Evolutionary conservation across 177 flowering plant species (phyloP), one percentile per base, ranked within the genome.

Genomic region (Telopea speciosissima): DNA sequence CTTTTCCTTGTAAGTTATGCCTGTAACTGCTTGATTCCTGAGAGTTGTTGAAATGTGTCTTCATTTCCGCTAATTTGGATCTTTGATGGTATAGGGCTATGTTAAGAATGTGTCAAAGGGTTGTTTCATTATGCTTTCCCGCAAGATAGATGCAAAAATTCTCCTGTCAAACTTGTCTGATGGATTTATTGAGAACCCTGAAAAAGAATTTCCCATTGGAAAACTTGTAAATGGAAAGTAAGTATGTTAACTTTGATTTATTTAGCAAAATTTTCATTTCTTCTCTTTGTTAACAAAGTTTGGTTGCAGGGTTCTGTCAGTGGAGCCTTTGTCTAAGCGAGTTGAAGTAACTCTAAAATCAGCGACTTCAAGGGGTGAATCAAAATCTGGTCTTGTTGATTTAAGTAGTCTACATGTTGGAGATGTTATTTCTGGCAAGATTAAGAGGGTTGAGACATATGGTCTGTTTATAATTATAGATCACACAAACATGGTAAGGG

Each of bases 61-160:
- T 31, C 5, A 10, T 23, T 60, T 61, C 14, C 63, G 26, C 45
- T 19, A 21, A 54, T 19, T 68, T 25, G 12, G 69, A 5, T 66
- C 23, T 23, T 65, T 24, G 28, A 16, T 70, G 23, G 67, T 45
- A 19, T 69, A 92, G 97, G 99, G 99, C 40, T 95, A 93, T 83
- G 91, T 95, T 58, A 95, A 92, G 82, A 89, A 80, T 75, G 78
- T 88, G 7, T 58, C 97, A 49, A 90, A 87, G 80, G 99, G 99
- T 74, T 94, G 98, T 72, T 94, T 94, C 74, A 83, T 95, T 75
- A 69, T 84, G 85, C 90, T 93, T 26, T 90, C 99, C 7, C 81
- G 98, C 81, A 89, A 89, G 76, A 65, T 95, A 52, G 99, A 95
- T 79, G 99, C 99, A 17, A 92, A 79, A 81, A 79, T 95, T 74